Evolutionary conservation across 345 rosid genomes (phyloP), one percentile per base, ranked within the genome.

Genomic region (Zanthoxylum bungeanum): DNA sequence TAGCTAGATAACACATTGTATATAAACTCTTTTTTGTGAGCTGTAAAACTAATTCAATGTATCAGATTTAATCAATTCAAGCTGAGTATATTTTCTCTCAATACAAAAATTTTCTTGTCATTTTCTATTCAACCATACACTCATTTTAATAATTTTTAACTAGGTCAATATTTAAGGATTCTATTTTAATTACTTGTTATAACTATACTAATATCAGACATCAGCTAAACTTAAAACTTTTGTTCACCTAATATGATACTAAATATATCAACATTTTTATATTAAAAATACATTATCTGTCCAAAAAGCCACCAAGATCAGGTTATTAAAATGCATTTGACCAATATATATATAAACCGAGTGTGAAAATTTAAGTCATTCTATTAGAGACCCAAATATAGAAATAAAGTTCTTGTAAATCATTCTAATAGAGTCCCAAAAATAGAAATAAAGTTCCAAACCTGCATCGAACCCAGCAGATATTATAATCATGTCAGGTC

Each of bases 381-480:
- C n/a, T 33, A 50, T 17, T 33, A 44, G 14, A 42, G 33, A 16
- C 39, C 42, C 58, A 34, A 4, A 60, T 17, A 47, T 46, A 44
- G 10, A 69, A 51, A 16, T 39, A 52, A 62, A 33, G 24, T 47
- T 69, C 44, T n/a, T 6, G 10, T 25, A 36, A 8, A 24, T 24
- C 9, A 50, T 6, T 7, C n/a, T 33, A 50, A 27, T 33, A 44
- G 14, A 42, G 33, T 16, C 39, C 42, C 58, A 34, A 4, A 60
- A 25, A 47, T 46, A 44, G 10, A 69, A 51, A 16, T 39, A 52
- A 62, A 33, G 24, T 47, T 69, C 44, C 71, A 69, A 64, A 94
- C 98, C 98, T 87, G 98, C 97, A 86, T 94, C 97, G 77, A 92
- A 94, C 74, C 98, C 98, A 25, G 97, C 98, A 69, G 97, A 94